These are phyloP conservation scores for Laburnicola sp. DNA, from an alignment of 2,329 filamentous ascomycete genomes.

Conservation along the genomic window DNA sequence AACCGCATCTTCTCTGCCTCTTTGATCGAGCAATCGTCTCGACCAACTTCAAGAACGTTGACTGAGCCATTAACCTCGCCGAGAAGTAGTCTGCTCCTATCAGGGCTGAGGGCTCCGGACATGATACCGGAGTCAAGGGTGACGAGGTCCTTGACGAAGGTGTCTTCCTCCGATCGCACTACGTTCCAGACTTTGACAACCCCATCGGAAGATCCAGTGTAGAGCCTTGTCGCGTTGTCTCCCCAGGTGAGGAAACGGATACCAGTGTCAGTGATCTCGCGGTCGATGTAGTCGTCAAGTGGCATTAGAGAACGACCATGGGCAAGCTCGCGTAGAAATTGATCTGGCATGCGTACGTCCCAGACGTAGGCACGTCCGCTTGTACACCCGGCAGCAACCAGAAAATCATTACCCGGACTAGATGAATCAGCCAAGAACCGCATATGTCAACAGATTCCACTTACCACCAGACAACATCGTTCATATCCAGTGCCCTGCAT, in stretches of 20 bases:
- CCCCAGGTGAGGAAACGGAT: constrained; percentile 63
- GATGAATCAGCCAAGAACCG: constrained; percentile 11
- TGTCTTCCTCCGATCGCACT: constrained; percentile 54
- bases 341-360: constrained; percentile 56
- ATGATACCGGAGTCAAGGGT: constrained; percentile 58
- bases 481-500: constrained; percentile 64
- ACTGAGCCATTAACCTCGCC: constrained; percentile 61
- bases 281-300: constrained; percentile 47
- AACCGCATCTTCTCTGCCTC: constrained; percentile 37
- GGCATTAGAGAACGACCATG: constrained; percentile 58
- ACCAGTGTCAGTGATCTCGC: constrained; percentile 60
- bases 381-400: constrained; percentile 63
- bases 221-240: constrained; percentile 55
- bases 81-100: constrained; percentile 59
- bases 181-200: constrained; percentile 64
- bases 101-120: constrained; percentile 60
- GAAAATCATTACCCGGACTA: constrained; percentile 52
- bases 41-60: constrained; percentile 54
- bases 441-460: constrained; percentile 1
- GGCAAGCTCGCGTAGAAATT: constrained; percentile 53
- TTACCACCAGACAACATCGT: constrained; percentile 59
- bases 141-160: constrained; percentile 55
- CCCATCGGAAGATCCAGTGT: constrained; percentile 64
- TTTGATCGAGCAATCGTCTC: constrained; percentile 34
- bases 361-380: constrained; percentile 63